Evolutionary conservation across 371 early-diverging fungal genomes (phyloP).

Genomic region (Smittium mucronatum): DNA sequence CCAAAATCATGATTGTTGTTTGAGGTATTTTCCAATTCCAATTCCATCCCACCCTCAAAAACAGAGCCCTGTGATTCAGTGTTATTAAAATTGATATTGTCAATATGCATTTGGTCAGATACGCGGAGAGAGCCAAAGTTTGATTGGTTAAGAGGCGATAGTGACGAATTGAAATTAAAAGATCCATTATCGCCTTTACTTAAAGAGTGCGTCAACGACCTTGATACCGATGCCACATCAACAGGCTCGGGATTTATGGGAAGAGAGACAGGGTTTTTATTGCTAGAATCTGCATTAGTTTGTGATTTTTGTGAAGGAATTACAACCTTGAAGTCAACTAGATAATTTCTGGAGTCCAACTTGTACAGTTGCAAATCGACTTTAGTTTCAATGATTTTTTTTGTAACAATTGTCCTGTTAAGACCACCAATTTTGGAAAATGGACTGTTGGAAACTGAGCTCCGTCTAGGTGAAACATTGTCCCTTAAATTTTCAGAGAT

Average conservation of each 20-base stretch:
- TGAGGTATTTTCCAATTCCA: neutral
- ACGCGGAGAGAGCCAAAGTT: neutral
- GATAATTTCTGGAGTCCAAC: slow-evolving; percentile 67
- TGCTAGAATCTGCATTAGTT: neutral
- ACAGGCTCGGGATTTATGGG: neutral
- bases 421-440: slow-evolving; percentile 7
- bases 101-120: neutral
- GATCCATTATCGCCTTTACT: neutral
- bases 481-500: neutral
- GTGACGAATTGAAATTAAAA: neutral
- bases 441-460: neutral
- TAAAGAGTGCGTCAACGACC: slow-evolving; percentile 3
- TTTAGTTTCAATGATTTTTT: slow-evolving; percentile 41
- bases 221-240: slow-evolving; percentile 5
- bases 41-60: neutral
- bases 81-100: neutral
- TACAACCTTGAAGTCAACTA: slow-evolving; percentile 85
- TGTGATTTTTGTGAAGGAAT: slow-evolving; percentile 8
- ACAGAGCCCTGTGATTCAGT: neutral
- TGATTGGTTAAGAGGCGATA: neutral
- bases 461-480: neutral
- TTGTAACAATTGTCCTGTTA: neutral
- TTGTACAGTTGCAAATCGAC: slow-evolving; percentile 88
- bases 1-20: neutral
- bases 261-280: neutral